Conservation (phyloP, 495 filamentous ascomycete species). For the Cercophora scortea region DNA sequence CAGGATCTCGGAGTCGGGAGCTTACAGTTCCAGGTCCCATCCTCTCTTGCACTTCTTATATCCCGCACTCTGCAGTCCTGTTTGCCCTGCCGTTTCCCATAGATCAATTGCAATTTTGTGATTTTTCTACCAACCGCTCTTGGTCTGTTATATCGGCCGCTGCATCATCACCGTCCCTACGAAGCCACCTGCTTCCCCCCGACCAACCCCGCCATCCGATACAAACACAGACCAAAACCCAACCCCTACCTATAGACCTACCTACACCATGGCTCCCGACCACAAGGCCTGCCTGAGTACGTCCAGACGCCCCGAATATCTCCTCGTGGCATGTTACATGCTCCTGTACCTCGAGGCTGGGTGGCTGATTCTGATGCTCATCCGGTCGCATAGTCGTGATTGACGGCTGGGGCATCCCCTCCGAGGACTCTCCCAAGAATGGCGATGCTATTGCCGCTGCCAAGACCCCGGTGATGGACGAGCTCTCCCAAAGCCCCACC, state of each 20-base stretch:
- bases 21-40: too few relatives aligned
- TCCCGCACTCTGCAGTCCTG: constrained; percentile 12
- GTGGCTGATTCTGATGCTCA: constrained; percentile 45
- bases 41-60: constrained; percentile 16
- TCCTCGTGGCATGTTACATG: constrained; percentile 34
- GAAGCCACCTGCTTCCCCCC: too few relatives aligned
- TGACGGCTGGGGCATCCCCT: constrained; percentile 94
- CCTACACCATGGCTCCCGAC: constrained; percentile 55
- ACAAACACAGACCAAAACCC: too few relatives aligned
- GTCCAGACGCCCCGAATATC: constrained; percentile 39
- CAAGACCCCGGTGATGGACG: constrained; percentile 65
- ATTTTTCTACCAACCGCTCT: too few relatives aligned
- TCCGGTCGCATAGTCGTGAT: constrained; percentile 68
- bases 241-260: too few relatives aligned
- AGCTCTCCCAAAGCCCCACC: constrained; percentile 29
- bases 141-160: too few relatives aligned
- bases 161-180: too few relatives aligned
- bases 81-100: constrained; percentile 5
- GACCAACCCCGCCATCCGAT: background rate
- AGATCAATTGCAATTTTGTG: too few relatives aligned
- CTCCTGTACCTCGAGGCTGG: constrained; percentile 44
- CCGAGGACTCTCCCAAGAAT: constrained; percentile 64
- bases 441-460: constrained; percentile 94
- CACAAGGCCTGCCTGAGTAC: constrained; percentile 91
- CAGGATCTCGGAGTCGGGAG: constrained; percentile 1